Base-by-base conservation (phyloP, 2,329 filamentous ascomycete species). In the Trichoderma endophyticum region DNA sequence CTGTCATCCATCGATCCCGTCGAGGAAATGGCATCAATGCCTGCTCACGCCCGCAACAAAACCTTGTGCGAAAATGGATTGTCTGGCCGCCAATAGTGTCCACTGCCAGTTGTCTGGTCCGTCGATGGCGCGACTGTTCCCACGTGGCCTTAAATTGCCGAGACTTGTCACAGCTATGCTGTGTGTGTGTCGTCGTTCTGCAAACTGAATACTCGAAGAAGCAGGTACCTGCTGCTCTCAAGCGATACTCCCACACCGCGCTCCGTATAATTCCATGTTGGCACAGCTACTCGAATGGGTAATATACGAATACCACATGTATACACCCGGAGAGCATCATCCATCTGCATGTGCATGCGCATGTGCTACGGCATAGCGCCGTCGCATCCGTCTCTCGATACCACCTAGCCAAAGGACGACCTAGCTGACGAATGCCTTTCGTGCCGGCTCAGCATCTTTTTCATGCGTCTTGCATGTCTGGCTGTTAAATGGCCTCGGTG, bases 51-150 rank as follows among this genome's bases (percentile, higher is more conserved):
- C 51, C 21, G 64, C 48, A 36, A 21, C 32, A 26, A 39, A 56
- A 67, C 8, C 24, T 11, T 26, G n/a, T 65, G 28, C 39, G 28
- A 28, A 32, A 8, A 18, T 36, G 15, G 21, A 51, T 28, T 24
- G 32, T 14, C 24, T 61, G 32, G 64, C 28, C 21, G 56, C 26
- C 39, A 18, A 26, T 8, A 18, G 14, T 69, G 26, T 43, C 66
- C 26, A 54, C 56, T 51, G 57, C 57, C 64, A 67, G 24, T 62
- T 51, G n/a, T 62, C 28, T 34, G 56, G 57, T 54, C 39, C 28
- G 57, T 62, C 39, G 57, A 70, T 54, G 57, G 67, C 67, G 57
- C 67, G 30, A 62, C 67, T 54, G 8, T 70, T 62, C 30, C 67
- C 67, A 70, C 57, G 57, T 51, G 66, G 67, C 39, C 36, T 9